Percentiles rank a stretch among this genome's conserved stretches.
Conservation (phyloP, 1,284 basidiomycete genomes). For the Ganoderma meredithae region DNA sequence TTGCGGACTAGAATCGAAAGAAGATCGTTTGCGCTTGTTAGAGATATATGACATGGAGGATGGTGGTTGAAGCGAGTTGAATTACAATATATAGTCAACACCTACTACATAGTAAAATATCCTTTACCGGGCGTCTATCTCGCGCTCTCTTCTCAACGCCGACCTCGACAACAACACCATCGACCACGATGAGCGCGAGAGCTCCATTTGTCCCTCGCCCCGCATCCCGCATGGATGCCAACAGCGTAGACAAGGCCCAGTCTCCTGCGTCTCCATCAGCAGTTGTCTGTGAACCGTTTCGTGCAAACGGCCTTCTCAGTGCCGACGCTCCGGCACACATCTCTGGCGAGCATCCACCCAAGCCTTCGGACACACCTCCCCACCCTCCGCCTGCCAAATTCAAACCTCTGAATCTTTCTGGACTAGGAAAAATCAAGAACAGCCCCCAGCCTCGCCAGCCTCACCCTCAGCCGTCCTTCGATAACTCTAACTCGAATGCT, state of each 20-base stretch:
- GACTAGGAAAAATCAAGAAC: constrained; percentile 33
- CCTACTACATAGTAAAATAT: neutral
- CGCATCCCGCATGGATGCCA: constrained; percentile 15
- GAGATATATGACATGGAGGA: neutral
- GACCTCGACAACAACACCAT: neutral
- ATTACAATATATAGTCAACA: neutral
- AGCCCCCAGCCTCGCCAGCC: neutral
- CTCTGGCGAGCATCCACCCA: constrained; percentile 13
- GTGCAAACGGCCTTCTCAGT: constrained; percentile 29
- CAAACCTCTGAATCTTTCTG: constrained; percentile 41
- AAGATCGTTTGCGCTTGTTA: neutral
- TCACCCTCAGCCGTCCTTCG: constrained; percentile 29
- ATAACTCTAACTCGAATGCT: constrained; percentile 16
- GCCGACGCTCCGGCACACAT: neutral
- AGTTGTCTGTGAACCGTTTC: constrained; percentile 21
- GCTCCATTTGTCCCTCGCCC: constrained; percentile 31
- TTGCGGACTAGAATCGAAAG: neutral
- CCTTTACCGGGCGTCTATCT: neutral
- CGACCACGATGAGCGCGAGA: constrained; percentile 28
- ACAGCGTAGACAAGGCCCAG: neutral
- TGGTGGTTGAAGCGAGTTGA: neutral
- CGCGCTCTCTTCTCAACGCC: neutral
- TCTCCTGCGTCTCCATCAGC: constrained; percentile 8
- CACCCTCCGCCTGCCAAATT: constrained; percentile 23
- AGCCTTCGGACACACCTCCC: neutral